Evolutionary conservation across 1,284 basidiomycete genomes (phyloP).

Genomic region (Heterobasidion annosum): DNA sequence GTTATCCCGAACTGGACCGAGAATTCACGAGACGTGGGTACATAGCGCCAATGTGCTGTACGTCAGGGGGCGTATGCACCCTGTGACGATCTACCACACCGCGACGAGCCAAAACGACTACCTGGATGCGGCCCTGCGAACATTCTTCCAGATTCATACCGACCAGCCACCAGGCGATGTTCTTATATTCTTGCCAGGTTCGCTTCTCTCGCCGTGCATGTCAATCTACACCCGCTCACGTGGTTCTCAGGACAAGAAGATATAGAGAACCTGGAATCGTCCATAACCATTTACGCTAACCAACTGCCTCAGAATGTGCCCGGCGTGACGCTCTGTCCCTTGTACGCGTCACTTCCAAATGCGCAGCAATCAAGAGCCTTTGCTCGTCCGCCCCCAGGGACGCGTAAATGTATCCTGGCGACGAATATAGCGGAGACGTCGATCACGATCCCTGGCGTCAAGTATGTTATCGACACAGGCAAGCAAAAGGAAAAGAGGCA

Average conservation of each 20-base stretch:
- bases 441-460: slow-evolving; percentile 94
- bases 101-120: slow-evolving; percentile 75
- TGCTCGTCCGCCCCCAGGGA: slow-evolving; percentile 53
- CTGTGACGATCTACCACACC: slow-evolving; percentile 79
- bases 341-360: slow-evolving; percentile 82
- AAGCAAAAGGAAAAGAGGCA: slow-evolving; percentile 95
- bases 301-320: slow-evolving; percentile 49
- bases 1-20: not conserved
- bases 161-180: slow-evolving; percentile 81
- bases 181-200: slow-evolving; percentile 87
- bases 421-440: slow-evolving; percentile 99
- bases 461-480: slow-evolving; percentile 92
- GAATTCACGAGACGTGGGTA: slow-evolving; percentile 9
- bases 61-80: slow-evolving; percentile 88
- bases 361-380: slow-evolving; percentile 79
- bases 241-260: slow-evolving; percentile 77
- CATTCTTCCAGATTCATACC: slow-evolving; percentile 87
- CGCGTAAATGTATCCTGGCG: slow-evolving; percentile 86
- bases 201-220: slow-evolving; percentile 4
- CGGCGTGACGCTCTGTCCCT: slow-evolving; percentile 59
- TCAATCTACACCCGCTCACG: not conserved
- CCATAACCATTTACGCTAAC: slow-evolving; percentile 57
- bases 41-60: slow-evolving; percentile 80
- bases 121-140: slow-evolving; percentile 81
- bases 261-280: slow-evolving; percentile 81